Conservation (phyloP, 345 rosid species). For the Salix suchowensis region DNA sequence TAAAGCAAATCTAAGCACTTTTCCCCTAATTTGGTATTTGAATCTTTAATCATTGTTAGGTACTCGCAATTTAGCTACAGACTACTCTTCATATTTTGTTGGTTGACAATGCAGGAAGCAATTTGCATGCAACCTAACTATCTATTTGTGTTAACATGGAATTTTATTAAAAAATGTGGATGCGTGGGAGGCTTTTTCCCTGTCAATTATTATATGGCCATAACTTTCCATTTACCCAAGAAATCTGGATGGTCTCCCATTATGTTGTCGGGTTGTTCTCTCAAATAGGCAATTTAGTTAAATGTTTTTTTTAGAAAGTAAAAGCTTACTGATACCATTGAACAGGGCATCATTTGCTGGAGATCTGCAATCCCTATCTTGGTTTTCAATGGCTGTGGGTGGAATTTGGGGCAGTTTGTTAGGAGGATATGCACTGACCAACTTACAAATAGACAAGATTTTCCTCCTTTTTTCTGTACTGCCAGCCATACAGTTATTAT, state of each 20-base stretch:
- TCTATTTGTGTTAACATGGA: background rate
- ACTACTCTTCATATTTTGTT: background rate
- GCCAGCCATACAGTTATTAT: conserved; percentile 67
- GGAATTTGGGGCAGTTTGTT: conserved; percentile 87
- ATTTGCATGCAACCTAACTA: background rate
- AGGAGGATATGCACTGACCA: conserved; percentile 78
- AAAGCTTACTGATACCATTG: conserved; percentile 7
- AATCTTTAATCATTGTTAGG: background rate
- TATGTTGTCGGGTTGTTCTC: background rate
- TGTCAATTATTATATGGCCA: background rate
- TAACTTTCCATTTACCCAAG: background rate
- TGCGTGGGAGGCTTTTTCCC: background rate
- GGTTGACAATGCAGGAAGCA: background rate
- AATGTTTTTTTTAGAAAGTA: background rate
- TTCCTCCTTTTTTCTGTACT: conserved; percentile 71
- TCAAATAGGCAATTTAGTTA: background rate
- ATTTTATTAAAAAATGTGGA: background rate
- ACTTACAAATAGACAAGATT: conserved; percentile 60
- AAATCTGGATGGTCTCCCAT: background rate
- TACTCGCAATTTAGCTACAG: background rate
- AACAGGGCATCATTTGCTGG: conserved; percentile 88
- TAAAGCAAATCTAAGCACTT: background rate
- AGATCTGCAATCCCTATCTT: conserved; percentile 88
- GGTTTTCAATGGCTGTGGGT: conserved; percentile 91
- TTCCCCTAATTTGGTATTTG: background rate